A percentile compares a stretch with the other conserved stretches of the same genome.
Evolutionary conservation across 176 grass and related monocot species (phyloP).

Genomic region (Cenchrus americanus): DNA sequence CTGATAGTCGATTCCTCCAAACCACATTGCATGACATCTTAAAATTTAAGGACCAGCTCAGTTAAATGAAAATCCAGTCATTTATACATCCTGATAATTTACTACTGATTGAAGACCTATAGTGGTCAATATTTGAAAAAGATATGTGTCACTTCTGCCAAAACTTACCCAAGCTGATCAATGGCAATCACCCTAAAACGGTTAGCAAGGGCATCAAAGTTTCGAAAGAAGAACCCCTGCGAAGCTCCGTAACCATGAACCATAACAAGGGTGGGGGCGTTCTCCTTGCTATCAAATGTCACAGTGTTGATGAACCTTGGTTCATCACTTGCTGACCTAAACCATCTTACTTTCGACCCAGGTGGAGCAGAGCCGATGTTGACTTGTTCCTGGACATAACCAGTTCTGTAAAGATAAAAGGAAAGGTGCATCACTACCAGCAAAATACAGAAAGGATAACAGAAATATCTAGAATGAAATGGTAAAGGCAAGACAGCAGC

Average conservation of each 20-base stretch:
- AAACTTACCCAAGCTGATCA: slow-evolving; percentile 91
- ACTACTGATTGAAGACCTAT: not conserved
- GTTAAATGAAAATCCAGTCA: not conserved
- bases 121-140: not conserved
- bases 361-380: slow-evolving; percentile 94
- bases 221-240: slow-evolving; percentile 93
- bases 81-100: not conserved
- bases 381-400: slow-evolving; percentile 81
- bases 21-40: not conserved
- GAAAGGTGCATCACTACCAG: not conserved
- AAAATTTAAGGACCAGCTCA: not conserved
- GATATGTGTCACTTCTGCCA: not conserved
- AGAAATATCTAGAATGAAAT: not conserved
- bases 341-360: slow-evolving; percentile 89
- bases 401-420: slow-evolving; percentile 61
- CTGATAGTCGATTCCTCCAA: not conserved
- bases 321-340: slow-evolving; percentile 84
- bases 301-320: slow-evolving; percentile 98
- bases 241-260: slow-evolving; percentile 97
- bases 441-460: not conserved
- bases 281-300: slow-evolving; percentile 90
- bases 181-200: slow-evolving; percentile 91
- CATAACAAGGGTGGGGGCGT: slow-evolving; percentile 92
- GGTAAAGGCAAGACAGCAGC: not conserved
- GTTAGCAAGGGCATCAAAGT: slow-evolving; percentile 91